These are phyloP conservation scores for Cordyceps militaris DNA, from an alignment of 2,329 filamentous ascomycete genomes.

Conservation along the genomic window DNA sequence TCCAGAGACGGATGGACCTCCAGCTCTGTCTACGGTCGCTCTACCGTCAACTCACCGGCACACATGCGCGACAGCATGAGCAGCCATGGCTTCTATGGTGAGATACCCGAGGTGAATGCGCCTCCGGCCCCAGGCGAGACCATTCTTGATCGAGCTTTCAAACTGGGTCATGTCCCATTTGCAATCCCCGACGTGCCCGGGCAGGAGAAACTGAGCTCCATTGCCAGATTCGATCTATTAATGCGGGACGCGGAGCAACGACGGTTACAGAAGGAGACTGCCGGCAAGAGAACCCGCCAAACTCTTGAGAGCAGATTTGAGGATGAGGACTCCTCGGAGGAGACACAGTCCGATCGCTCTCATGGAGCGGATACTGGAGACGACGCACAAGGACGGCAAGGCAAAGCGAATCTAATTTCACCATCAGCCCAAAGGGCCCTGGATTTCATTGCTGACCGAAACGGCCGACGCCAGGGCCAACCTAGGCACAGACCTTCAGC, in stretches of 20 bases:
- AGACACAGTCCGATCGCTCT: slow-evolving; percentile 31
- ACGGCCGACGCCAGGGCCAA: slow-evolving; percentile 21
- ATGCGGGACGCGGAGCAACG: slow-evolving; percentile 55
- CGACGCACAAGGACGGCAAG: slow-evolving; percentile 27
- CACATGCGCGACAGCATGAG: slow-evolving; percentile 48
- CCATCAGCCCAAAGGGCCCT: slow-evolving; percentile 43
- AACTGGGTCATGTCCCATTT: slow-evolving; percentile 55
- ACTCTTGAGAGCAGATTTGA: slow-evolving; percentile 45
- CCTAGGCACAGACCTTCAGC: slow-evolving; percentile 28
- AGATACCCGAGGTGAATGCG: slow-evolving; percentile 38
- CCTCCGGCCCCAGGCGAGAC: slow-evolving; percentile 53
- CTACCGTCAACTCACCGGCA: slow-evolving; percentile 49
- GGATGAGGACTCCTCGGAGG: slow-evolving; percentile 39
- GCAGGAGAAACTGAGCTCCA: slow-evolving; percentile 56
- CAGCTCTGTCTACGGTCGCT: slow-evolving; percentile 52
- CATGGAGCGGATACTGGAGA: slow-evolving; percentile 36
- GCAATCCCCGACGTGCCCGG: slow-evolving; percentile 47
- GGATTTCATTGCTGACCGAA: slow-evolving; percentile 42
- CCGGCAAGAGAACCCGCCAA: slow-evolving; percentile 25
- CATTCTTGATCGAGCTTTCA: slow-evolving; percentile 60
- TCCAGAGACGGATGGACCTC: slow-evolving; percentile 48
- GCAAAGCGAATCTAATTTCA: slow-evolving; percentile 31
- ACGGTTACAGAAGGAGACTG: slow-evolving; percentile 33
- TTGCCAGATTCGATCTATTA: slow-evolving; percentile 58
- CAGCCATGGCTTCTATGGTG: slow-evolving; percentile 37